Evolutionary conservation across 768 basidiomycete species (phyloP).

Genomic region (Leccinum subtestaceum): DNA sequence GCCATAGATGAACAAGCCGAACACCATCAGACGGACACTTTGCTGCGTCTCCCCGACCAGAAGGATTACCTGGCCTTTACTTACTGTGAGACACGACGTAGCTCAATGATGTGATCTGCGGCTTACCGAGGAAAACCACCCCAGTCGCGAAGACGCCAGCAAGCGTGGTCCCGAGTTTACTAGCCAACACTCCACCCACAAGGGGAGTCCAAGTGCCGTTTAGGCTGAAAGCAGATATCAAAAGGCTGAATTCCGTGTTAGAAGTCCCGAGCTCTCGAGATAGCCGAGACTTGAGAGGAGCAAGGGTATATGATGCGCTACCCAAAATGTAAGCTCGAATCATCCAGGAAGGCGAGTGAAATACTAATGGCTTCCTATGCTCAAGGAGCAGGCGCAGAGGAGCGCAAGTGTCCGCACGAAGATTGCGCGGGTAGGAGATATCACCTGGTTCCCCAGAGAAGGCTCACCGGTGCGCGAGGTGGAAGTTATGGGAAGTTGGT

Average conservation of each 20-base stretch:
- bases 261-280: constrained; percentile 69
- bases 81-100: constrained; percentile 7
- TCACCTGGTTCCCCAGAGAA: constrained; percentile 7
- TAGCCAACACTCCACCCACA: constrained; percentile 69
- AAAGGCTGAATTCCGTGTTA: constrained; percentile 73
- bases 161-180: constrained; percentile 66
- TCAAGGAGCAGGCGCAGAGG: constrained; percentile 68
- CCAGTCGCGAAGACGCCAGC: constrained; percentile 75
- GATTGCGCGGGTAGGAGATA: constrained; percentile 36
- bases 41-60: constrained; percentile 61
- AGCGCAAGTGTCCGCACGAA: constrained; percentile 60
- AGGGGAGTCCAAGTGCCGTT: constrained; percentile 80
- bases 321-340: background rate
- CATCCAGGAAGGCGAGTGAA: constrained; percentile 19
- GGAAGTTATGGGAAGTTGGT: background rate
- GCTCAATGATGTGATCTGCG: background rate
- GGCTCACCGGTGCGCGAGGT: background rate
- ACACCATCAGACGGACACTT: constrained; percentile 64
- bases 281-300: constrained; percentile 72
- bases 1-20: constrained; percentile 79
- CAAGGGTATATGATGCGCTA: constrained; percentile 73
- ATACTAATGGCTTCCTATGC: constrained; percentile 77
- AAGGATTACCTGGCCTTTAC: constrained; percentile 60
- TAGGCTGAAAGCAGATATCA: constrained; percentile 74
- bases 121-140: constrained; percentile 58